phyloP scores from a whole-genome alignment of 139 green algal genomes.

The Ulvella scutata region DNA sequence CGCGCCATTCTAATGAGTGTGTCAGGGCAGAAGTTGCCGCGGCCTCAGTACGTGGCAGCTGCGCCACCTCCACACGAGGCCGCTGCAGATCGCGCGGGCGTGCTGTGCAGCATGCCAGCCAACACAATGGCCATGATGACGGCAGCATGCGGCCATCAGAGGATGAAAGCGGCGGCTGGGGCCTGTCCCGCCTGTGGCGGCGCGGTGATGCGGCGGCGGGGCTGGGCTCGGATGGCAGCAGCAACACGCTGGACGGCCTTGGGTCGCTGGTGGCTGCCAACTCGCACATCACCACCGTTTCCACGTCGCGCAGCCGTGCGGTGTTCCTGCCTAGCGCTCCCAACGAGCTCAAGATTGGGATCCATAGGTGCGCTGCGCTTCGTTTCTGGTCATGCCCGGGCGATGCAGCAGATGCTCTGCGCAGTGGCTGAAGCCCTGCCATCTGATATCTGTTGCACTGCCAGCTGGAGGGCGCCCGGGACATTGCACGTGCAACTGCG shows the following conservation, averaged over 20 bases:
- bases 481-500: background rate
- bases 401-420: too few species aligned
- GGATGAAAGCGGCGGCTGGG: background rate
- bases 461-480: background rate
- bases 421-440: background rate
- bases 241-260: background rate
- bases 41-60: too few species aligned
- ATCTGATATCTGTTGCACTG: background rate
- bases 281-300: background rate
- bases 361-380: background rate
- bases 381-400: background rate
- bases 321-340: background rate
- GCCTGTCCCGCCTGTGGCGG: background rate
- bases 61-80: too few species aligned
- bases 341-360: background rate
- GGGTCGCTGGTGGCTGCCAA: background rate
- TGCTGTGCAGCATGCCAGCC: slow-evolving; percentile 1
- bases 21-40: too few species aligned
- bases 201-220: background rate
- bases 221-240: background rate
- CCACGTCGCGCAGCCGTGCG: background rate
- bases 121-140: background rate
- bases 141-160: background rate
- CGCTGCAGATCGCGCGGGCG: too few species aligned
- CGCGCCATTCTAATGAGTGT: too few species aligned